Percentiles rank a stretch among this genome's conserved stretches.
phyloP scores from a whole-genome alignment of 306 rosid genomes.

The Castanea mollissima region DNA sequence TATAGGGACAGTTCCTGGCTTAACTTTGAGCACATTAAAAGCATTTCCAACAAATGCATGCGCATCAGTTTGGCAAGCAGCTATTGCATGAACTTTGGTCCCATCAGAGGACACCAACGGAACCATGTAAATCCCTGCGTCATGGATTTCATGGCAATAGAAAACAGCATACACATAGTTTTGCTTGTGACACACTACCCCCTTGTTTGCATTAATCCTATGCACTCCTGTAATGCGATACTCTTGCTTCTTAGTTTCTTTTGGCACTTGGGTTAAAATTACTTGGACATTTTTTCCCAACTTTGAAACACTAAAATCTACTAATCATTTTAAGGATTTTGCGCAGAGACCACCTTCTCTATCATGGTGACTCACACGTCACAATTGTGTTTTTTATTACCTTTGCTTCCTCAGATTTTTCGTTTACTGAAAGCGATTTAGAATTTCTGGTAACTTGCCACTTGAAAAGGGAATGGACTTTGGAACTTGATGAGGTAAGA shows the following conservation, averaged over 20 bases:
- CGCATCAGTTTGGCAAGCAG: conserved; percentile 32
- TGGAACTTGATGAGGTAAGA: not conserved
- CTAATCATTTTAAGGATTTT: conserved; percentile 26
- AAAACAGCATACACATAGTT: conserved; percentile 36
- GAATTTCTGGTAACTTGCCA: not conserved
- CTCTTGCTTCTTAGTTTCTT: not conserved
- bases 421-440: too few relatives aligned
- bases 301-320: conserved; percentile 22
- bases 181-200: conserved; percentile 36
- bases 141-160: conserved; percentile 31
- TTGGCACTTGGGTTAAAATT: conserved; percentile 8
- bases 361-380: conserved; percentile 18
- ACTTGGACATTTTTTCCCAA: conserved; percentile 23
- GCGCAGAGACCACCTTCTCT: conserved; percentile 30
- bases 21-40: conserved; percentile 24
- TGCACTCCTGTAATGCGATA: conserved; percentile 3
- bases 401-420: conserved; percentile 21
- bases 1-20: conserved; percentile 40
- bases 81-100: conserved; percentile 23
- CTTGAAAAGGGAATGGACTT: conserved; percentile 5
- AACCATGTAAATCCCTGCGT: conserved; percentile 25
- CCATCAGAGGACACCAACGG: conserved; percentile 31
- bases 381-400: conserved; percentile 4
- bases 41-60: conserved; percentile 1
- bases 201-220: conserved; percentile 20